A percentile compares a stretch with the other conserved stretches of the same genome.
Evolutionary conservation across 108 stramenopile genomes (phyloP).

Genomic region (Craspedostauros australis): DNA sequence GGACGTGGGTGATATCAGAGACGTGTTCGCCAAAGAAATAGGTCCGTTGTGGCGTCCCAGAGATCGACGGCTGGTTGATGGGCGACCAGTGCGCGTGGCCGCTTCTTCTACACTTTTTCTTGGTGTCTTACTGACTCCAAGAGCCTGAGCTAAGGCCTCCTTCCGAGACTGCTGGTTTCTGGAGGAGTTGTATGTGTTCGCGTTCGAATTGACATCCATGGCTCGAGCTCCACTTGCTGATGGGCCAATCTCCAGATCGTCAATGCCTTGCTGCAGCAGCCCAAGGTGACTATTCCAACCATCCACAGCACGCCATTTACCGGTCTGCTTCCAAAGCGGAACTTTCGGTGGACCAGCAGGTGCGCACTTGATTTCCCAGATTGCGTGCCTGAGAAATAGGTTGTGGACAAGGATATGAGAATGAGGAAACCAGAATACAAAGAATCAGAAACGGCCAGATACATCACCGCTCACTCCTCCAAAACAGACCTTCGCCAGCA

Average conservation of each 20-base stretch:
- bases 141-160: no score
- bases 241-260: constrained; percentile 20
- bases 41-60: no score
- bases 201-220: neutral
- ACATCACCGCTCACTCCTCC: no score
- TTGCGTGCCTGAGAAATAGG: constrained; percentile 23
- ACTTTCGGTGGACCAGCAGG: constrained; percentile 29
- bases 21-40: no score
- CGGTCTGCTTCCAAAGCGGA: constrained; percentile 28
- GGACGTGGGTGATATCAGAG: no score
- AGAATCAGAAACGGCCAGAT: no score
- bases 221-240: neutral
- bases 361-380: constrained; percentile 39
- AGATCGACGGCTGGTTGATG: no score
- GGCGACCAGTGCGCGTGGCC: neutral
- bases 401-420: neutral
- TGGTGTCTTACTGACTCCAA: neutral
- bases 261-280: constrained; percentile 19
- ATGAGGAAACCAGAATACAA: no score
- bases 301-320: constrained; percentile 22
- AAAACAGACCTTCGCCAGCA: neutral
- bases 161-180: neutral
- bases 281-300: constrained; percentile 18
- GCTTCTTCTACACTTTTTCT: neutral
- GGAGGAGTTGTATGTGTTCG: neutral